A percentile compares a stretch with the other conserved stretches of the same genome.
Evolutionary conservation across 2,329 filamentous ascomycete genomes (phyloP).

Genomic region (Ophiocordyceps camponoti-rufipedis): DNA sequence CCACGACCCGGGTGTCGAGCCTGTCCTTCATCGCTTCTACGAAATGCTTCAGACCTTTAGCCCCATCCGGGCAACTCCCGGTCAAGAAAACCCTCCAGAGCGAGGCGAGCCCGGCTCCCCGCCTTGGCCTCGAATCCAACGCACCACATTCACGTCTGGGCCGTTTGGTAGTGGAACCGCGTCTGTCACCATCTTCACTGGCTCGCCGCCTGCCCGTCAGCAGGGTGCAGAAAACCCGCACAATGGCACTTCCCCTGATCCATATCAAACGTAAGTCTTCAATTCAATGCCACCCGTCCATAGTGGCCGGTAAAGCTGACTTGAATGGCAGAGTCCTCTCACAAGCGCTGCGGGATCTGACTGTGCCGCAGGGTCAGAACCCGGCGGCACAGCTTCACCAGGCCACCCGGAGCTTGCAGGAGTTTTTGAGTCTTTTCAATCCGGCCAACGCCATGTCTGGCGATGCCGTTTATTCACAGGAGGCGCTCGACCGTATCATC

Average conservation of each 20-base stretch:
- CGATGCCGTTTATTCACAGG: conserved; percentile 79
- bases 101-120: background rate
- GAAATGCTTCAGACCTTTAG: conserved; percentile 24
- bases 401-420: conserved; percentile 22
- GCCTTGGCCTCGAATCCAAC: conserved; percentile 12
- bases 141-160: conserved; percentile 18
- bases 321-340: conserved; percentile 23
- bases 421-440: conserved; percentile 35
- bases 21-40: conserved; percentile 22
- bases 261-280: conserved; percentile 33
- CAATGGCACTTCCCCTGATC: conserved; percentile 12
- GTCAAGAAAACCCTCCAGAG: background rate
- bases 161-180: conserved; percentile 22
- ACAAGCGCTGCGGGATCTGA: conserved; percentile 22
- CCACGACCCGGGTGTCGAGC: conserved; percentile 15
- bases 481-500: conserved; percentile 77
- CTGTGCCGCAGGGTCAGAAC: conserved; percentile 12
- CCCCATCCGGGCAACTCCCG: conserved; percentile 1
- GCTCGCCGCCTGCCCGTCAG: conserved; percentile 9
- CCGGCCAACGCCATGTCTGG: conserved; percentile 39
- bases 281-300: conserved; percentile 4
- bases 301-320: conserved; percentile 1
- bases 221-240: conserved; percentile 1
- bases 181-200: conserved; percentile 29
- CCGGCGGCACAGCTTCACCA: conserved; percentile 7